These are phyloP conservation scores for Penicillium goetzii DNA, from an alignment of 495 filamentous ascomycete genomes.

Conservation along the genomic window DNA sequence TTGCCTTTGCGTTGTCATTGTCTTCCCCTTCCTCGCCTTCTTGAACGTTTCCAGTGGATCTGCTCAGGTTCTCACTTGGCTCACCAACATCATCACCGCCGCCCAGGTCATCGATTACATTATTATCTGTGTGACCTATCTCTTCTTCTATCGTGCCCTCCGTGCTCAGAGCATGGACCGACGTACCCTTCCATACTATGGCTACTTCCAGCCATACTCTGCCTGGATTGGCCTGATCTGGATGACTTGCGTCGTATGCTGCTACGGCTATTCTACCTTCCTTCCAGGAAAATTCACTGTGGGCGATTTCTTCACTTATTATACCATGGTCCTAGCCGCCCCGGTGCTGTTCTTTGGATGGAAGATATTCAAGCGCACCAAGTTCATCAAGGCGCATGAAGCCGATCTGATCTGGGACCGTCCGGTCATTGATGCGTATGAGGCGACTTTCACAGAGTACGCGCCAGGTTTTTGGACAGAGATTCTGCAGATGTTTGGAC, in stretches of 20 bases:
- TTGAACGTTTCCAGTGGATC: slow-evolving; percentile 34
- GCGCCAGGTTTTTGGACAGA: slow-evolving; percentile 20
- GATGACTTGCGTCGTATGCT: slow-evolving; percentile 47
- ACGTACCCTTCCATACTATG: slow-evolving; percentile 54
- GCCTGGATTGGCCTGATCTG: slow-evolving; percentile 52
- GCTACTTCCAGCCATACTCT: slow-evolving; percentile 62
- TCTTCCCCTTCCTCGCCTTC: slow-evolving; percentile 45
- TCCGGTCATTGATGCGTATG: slow-evolving; percentile 31
- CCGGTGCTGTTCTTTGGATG: slow-evolving; percentile 52
- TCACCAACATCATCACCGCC: slow-evolving; percentile 37
- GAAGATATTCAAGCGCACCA: slow-evolving; percentile 60
- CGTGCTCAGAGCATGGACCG: slow-evolving; percentile 59
- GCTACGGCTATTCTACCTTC: slow-evolving; percentile 58
- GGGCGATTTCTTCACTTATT: slow-evolving; percentile 57
- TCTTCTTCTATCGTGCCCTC: slow-evolving; percentile 59
- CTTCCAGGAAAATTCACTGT: slow-evolving; percentile 48
- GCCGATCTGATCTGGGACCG: slow-evolving; percentile 60
- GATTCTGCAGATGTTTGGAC: slow-evolving; percentile 17
- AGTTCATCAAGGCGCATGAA: slow-evolving; percentile 48
- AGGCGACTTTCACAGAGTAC: slow-evolving; percentile 23
- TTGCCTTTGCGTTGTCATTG: slow-evolving; percentile 38
- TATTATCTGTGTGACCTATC: slow-evolving; percentile 54
- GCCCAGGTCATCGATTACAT: slow-evolving; percentile 37
- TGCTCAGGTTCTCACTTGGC: slow-evolving; percentile 36
- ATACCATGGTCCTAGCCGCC: slow-evolving; percentile 58